Evolutionary conservation across 78 protist species (phyloP).

Genomic region (Bodo saltans): DNA sequence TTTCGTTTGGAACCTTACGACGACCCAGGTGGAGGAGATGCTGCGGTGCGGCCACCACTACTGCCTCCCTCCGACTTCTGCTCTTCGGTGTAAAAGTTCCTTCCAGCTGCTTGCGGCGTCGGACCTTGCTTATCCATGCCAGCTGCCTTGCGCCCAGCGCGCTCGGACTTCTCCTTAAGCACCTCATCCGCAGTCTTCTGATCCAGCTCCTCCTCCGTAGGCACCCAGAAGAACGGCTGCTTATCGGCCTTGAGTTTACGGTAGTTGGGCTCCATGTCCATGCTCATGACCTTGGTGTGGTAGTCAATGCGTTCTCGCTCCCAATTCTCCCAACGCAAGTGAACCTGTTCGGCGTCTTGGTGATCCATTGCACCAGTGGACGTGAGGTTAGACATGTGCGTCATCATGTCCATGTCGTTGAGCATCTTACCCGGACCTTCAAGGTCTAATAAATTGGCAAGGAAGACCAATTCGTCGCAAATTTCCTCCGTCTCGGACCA

Average conservation of each 20-base stretch:
- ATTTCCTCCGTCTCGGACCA: background rate
- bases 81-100: too few species aligned
- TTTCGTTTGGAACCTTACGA: too few species aligned
- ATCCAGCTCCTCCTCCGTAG: too few species aligned
- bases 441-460: background rate
- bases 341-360: background rate
- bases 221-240: background rate
- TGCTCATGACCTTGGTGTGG: background rate
- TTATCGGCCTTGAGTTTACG: background rate
- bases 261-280: background rate
- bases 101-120: too few species aligned
- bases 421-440: background rate
- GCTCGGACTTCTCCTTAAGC: too few species aligned
- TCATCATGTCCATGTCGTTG: background rate
- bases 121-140: too few species aligned
- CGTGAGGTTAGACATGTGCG: background rate
- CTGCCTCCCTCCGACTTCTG: too few species aligned
- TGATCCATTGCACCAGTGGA: background rate
- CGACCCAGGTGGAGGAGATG: too few species aligned
- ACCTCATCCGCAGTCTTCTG: too few species aligned
- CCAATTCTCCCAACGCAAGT: background rate
- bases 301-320: background rate
- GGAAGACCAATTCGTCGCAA: background rate
- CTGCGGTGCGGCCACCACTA: too few species aligned
- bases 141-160: too few species aligned